Evolutionary conservation across 345 rosid genomes (phyloP).

Genomic region (Syzygium jambos): DNA sequence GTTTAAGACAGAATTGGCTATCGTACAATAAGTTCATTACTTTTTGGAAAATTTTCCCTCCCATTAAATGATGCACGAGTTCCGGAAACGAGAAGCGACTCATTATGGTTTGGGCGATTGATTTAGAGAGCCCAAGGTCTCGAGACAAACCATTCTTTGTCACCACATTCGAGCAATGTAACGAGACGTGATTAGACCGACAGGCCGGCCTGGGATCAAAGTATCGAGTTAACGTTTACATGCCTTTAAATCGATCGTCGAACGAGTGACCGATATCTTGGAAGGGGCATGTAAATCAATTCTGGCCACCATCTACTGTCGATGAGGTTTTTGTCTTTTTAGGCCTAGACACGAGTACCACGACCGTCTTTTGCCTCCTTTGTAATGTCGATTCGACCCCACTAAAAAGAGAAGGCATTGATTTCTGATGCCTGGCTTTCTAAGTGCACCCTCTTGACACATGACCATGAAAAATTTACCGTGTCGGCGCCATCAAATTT

Average conservation of each 20-base stretch:
- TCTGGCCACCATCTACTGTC: no score
- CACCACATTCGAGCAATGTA: not conserved
- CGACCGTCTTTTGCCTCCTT: not conserved
- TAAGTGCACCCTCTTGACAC: not conserved
- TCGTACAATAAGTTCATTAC: fast-evolving
- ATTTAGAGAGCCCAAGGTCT: not conserved
- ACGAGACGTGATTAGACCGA: not conserved
- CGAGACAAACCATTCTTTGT: not conserved
- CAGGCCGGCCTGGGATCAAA: not conserved
- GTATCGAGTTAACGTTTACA: not conserved
- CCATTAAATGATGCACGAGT: not conserved
- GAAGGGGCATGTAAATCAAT: not conserved
- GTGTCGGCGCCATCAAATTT: fast-evolving
- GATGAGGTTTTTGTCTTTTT: not conserved
- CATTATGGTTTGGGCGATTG: not conserved
- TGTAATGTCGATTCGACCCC: not conserved
- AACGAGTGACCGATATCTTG: not conserved
- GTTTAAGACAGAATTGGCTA: not conserved
- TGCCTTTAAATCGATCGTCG: not conserved
- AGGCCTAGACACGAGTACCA: not conserved
- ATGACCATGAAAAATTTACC: not conserved
- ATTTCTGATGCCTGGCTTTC: not conserved
- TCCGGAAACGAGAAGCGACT: not conserved
- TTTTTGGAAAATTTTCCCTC: not conserved
- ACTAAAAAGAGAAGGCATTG: not conserved